Conservation (phyloP, 257 asterid genomes). For the Lycium barbarum region DNA sequence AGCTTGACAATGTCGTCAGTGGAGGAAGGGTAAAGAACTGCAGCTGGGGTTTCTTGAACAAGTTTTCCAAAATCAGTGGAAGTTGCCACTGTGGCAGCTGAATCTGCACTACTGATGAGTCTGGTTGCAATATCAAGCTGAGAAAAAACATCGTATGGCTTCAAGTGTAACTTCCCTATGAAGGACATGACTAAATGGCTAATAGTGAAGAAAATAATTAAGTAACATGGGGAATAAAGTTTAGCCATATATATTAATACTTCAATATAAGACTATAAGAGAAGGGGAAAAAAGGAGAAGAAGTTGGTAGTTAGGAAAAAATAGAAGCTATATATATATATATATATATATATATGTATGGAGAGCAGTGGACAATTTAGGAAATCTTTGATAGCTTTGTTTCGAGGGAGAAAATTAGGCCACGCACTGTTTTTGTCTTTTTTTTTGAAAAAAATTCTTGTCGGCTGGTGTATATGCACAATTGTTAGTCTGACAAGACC, state of each 20-base stretch:
- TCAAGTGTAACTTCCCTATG: not conserved
- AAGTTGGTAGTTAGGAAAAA: not conserved
- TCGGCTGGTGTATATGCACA: too few species aligned
- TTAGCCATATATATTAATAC: not conserved
- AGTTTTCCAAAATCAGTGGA: slow-evolving; percentile 31
- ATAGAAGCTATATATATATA: too few species aligned
- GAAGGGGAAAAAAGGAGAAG: not conserved
- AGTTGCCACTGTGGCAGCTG: not conserved
- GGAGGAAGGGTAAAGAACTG: slow-evolving; percentile 37
- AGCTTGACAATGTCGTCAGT: slow-evolving; percentile 19
- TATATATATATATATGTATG: too few species aligned
- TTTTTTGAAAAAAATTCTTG: too few species aligned
- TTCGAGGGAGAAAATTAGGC: too few species aligned
- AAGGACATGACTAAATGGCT: slow-evolving; percentile 7
- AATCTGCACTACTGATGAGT: not conserved
- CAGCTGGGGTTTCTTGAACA: slow-evolving; percentile 25
- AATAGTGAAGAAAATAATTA: not conserved
- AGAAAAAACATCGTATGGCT: slow-evolving; percentile 21
- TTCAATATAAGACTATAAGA: too few species aligned
- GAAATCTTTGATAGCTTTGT: too few species aligned
- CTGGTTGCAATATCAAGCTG: not conserved
- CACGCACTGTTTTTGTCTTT: too few species aligned
- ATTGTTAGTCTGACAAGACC: too few species aligned
- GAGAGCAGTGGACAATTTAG: too few species aligned
- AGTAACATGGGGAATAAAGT: not conserved